These are phyloP conservation scores for Perilla frutescens DNA, from an alignment of 257 asterid genomes.

Conservation along the genomic window DNA sequence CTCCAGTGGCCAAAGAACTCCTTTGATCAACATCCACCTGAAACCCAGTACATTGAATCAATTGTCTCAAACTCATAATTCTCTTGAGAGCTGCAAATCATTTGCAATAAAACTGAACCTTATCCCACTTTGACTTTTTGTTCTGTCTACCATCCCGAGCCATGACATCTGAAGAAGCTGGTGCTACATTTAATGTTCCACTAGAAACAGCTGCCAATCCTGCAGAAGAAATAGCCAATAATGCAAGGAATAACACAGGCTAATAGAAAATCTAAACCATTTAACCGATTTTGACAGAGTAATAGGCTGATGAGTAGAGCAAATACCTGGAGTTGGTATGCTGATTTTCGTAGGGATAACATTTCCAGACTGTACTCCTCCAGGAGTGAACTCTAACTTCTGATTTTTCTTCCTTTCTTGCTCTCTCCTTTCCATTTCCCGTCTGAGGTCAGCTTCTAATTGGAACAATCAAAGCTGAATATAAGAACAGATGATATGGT, in stretches of 20 bases:
- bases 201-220: conserved; percentile 44
- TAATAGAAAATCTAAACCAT: conserved; percentile 14
- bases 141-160: conserved; percentile 84
- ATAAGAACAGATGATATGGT: background rate
- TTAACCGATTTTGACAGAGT: background rate
- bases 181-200: conserved; percentile 42
- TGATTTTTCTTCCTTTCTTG: conserved; percentile 87
- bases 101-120: conserved; percentile 54
- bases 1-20: conserved; percentile 49
- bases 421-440: conserved; percentile 88
- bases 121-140: conserved; percentile 99
- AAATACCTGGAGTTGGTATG: conserved; percentile 70
- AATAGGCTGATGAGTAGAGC: conserved; percentile 21
- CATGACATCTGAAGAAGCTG: conserved; percentile 50
- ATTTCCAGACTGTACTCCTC: conserved; percentile 74
- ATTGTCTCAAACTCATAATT: conserved; percentile 28
- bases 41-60: conserved; percentile 34
- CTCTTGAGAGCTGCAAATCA: conserved; percentile 21
- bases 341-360: conserved; percentile 66
- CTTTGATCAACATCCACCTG: conserved; percentile 82
- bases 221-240: conserved; percentile 28
- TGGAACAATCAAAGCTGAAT: conserved; percentile 34
- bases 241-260: background rate
- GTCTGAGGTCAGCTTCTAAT: conserved; percentile 82
- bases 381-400: conserved; percentile 81